A percentile compares a stretch with the other conserved stretches of the same genome.
These are phyloP conservation scores for Penicillium verhagenii DNA, from an alignment of 495 filamentous ascomycete species.

Conservation along the genomic window DNA sequence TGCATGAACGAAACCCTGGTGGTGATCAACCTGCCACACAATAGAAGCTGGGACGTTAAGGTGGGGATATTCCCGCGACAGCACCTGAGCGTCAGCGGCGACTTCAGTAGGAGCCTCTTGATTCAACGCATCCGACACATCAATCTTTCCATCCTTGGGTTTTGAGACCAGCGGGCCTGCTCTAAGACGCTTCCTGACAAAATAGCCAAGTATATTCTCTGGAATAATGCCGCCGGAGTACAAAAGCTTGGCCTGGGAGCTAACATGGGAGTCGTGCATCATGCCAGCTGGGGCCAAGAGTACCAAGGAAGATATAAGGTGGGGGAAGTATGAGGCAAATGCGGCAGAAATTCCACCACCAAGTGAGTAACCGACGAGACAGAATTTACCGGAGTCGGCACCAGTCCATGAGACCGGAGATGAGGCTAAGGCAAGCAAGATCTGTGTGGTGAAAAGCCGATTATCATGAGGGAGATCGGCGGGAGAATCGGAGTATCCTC, in stretches of 20 bases:
- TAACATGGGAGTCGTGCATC: constrained; percentile 63
- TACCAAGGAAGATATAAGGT: constrained; percentile 62
- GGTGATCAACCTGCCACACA: constrained; percentile 56
- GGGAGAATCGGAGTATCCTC: constrained; percentile 75
- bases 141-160: constrained; percentile 23
- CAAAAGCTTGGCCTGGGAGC: constrained; percentile 55
- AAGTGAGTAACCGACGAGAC: constrained; percentile 78
- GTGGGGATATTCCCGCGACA: constrained; percentile 46
- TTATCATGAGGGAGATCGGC: constrained; percentile 66
- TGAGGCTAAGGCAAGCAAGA: constrained; percentile 68
- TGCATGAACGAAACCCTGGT: constrained; percentile 54
- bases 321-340: constrained; percentile 72
- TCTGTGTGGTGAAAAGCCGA: constrained; percentile 71
- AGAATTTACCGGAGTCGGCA: constrained; percentile 55
- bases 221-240: constrained; percentile 61
- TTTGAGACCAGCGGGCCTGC: constrained; percentile 39
- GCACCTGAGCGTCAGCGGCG: constrained; percentile 37
- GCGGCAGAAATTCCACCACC: constrained; percentile 75
- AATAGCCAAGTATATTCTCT: constrained; percentile 48
- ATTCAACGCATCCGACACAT: constrained; percentile 35
- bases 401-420: constrained; percentile 67
- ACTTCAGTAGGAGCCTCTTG: constrained; percentile 36
- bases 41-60: constrained; percentile 47
- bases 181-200: constrained; percentile 56
- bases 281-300: constrained; percentile 76